Conservation (phyloP, 1,284 basidiomycete genomes). For the Rhodotorula mucilaginosa region DNA sequence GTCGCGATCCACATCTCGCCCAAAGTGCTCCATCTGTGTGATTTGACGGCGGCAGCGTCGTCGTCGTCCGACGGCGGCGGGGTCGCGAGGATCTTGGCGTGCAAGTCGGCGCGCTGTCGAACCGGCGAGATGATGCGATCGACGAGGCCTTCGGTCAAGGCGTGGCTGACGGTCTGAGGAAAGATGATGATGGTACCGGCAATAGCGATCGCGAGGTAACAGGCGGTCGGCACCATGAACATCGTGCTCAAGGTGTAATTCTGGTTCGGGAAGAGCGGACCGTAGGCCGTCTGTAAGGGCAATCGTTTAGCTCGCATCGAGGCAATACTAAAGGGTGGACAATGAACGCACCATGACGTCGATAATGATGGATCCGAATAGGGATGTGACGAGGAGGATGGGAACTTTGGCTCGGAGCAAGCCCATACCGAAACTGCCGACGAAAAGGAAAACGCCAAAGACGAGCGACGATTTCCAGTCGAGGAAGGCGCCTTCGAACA, state of each 20-base stretch:
- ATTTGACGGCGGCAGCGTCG: background rate
- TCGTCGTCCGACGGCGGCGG: background rate
- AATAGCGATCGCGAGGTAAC: slow-evolving; percentile 63
- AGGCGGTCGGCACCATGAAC: slow-evolving; percentile 58
- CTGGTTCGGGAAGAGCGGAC: slow-evolving; percentile 62
- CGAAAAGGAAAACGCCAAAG: slow-evolving; percentile 67
- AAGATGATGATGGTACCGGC: slow-evolving; percentile 63
- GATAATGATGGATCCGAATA: slow-evolving; percentile 55
- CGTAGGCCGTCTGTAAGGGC: slow-evolving; percentile 47
- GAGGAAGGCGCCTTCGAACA: slow-evolving; percentile 67
- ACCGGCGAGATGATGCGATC: slow-evolving; percentile 46
- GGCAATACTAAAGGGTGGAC: slow-evolving; percentile 50
- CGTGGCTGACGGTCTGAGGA: slow-evolving; percentile 67
- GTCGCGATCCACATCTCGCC: slow-evolving; percentile 36
- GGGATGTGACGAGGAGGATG: slow-evolving; percentile 58
- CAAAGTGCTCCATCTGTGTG: slow-evolving; percentile 42
- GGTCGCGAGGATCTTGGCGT: slow-evolving; percentile 47
- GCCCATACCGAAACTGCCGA: slow-evolving; percentile 63
- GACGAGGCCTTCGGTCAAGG: slow-evolving; percentile 45
- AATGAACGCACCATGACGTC: slow-evolving; percentile 56
- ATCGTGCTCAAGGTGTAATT: slow-evolving; percentile 59
- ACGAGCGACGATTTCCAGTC: slow-evolving; percentile 60
- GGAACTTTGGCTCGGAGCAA: slow-evolving; percentile 62
- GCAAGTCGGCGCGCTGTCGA: slow-evolving; percentile 46
- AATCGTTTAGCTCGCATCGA: background rate